Base-by-base conservation (phyloP, 2,329 filamentous ascomycete genomes). In the Paecilomyces fulvus region DNA sequence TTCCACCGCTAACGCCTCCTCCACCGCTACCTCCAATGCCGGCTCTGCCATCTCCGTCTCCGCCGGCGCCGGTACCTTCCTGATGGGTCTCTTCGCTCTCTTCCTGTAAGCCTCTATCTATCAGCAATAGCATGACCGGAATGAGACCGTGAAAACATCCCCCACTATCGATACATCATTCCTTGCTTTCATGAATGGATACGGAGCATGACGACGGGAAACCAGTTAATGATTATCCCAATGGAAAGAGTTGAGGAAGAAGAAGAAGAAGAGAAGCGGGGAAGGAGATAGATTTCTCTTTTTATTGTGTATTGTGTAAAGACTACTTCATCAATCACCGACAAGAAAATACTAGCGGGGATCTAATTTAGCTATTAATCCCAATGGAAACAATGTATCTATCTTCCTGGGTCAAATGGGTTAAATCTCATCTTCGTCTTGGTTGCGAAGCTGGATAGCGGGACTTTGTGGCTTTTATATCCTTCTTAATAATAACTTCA, bases 71-170 rank as follows among this genome's bases (percentile, higher is more conserved):
- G 67, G 68, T n/a, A 62, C 66, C 28, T 55, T 70, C 30, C 57
- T 69, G 51, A 43, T 69, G 46, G 62, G 65, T 31, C 57, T 69
- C 12, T 59, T 65, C 8, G 65, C 65, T 10, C 52, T 68, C n/a
- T 57, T 59, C 9, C 55, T 70, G 46, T 70, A 56, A 61, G 52
- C 10, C n/a, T n/a, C n/a, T n/a, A n/a, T 0, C 9, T 9, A 14
- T 52, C 25, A 52, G 21, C 9, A 23, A 33, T 31, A 30, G 25
- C 20, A 52, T 30, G 50, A 31, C 9, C 3, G n/a, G 14, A 28
- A 33, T 20, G 21, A 52, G 17, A 17, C 30, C 11, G 11, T 12
- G 48, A 23, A 21, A 28, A 49, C 23, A 20, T 11, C 1, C 9
- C 17, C 20, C 48, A n/a, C 10, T 2, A 49, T 8, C 20, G 14